phyloP scores from a whole-genome alignment of 768 basidiomycete species.

The Kwoniella botswanensis region DNA sequence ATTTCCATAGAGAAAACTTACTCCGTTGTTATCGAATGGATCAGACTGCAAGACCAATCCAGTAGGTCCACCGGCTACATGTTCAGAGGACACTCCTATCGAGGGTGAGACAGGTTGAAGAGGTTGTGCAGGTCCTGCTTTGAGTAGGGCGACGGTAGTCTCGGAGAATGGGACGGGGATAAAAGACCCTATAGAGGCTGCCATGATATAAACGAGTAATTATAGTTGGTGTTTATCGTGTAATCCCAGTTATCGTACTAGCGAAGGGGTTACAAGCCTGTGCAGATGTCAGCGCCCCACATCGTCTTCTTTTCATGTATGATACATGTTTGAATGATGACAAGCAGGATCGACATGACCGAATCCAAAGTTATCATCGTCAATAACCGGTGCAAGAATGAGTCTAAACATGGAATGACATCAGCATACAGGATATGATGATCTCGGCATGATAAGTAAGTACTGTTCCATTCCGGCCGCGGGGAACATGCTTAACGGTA shows the following conservation, averaged over 20 bases:
- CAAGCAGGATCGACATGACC: not conserved
- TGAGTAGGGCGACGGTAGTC: not conserved
- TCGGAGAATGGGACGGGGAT: slow-evolving; percentile 11
- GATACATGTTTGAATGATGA: not conserved
- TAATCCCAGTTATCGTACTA: no score
- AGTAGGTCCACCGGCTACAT: not conserved
- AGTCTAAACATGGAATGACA: not conserved
- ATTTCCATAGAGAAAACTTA: not conserved
- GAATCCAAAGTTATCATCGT: no score
- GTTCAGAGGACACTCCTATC: not conserved
- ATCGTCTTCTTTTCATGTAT: no score
- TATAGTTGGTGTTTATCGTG: no score
- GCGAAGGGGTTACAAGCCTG: no score
- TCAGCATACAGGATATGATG: not conserved
- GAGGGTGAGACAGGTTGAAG: not conserved
- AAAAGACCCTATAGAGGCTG: not conserved
- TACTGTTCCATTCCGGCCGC: not conserved
- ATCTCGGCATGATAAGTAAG: not conserved
- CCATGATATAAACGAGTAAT: not conserved
- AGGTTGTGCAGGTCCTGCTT: slow-evolving; percentile 6
- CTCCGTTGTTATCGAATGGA: not conserved
- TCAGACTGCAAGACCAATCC: slow-evolving; percentile 1
- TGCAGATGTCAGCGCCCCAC: no score
- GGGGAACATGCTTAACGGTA: not conserved
- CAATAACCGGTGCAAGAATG: not conserved